Evolutionary conservation across 2,329 filamentous ascomycete species (phyloP).

Genomic region (Fusarium kyushuense): DNA sequence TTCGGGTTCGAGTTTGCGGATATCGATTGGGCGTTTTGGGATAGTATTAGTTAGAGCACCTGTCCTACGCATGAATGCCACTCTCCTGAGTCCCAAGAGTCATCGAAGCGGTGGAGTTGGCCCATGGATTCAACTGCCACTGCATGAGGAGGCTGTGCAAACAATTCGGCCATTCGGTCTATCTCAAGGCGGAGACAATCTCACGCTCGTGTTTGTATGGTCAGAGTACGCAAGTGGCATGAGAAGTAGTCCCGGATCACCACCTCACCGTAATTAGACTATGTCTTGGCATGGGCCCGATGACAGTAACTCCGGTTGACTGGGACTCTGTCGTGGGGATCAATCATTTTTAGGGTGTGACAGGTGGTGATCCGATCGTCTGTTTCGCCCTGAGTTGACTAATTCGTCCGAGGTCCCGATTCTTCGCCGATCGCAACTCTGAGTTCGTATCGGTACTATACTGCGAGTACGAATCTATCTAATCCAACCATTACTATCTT

Average conservation of each 20-base stretch:
- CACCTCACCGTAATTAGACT: not conserved
- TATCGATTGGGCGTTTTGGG: slow-evolving; percentile 32
- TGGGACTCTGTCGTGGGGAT: not conserved
- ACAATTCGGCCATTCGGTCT: not conserved
- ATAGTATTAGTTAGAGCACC: slow-evolving; percentile 6
- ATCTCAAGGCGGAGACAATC: not conserved
- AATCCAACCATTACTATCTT: too few relatives aligned
- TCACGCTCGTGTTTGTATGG: not conserved
- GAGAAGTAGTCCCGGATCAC: too few relatives aligned
- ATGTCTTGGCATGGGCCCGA: not conserved
- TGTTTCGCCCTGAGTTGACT: not conserved
- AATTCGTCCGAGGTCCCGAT: not conserved
- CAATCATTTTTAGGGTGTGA: not conserved
- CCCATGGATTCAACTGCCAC: not conserved
- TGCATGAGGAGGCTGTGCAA: not conserved
- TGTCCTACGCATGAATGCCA: not conserved
- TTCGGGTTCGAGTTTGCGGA: slow-evolving; percentile 33
- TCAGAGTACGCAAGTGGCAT: not conserved
- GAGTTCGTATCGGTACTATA: not conserved
- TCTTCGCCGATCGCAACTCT: not conserved
- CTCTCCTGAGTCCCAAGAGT: too few relatives aligned
- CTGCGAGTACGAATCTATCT: too few relatives aligned
- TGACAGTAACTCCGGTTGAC: not conserved
- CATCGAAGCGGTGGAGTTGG: not conserved
- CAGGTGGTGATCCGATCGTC: not conserved